Percentiles rank a stretch among this genome's conserved stretches.
These are phyloP conservation scores for Cynanchum wilfordii DNA, from an alignment of 257 asterid genomes.

Conservation along the genomic window DNA sequence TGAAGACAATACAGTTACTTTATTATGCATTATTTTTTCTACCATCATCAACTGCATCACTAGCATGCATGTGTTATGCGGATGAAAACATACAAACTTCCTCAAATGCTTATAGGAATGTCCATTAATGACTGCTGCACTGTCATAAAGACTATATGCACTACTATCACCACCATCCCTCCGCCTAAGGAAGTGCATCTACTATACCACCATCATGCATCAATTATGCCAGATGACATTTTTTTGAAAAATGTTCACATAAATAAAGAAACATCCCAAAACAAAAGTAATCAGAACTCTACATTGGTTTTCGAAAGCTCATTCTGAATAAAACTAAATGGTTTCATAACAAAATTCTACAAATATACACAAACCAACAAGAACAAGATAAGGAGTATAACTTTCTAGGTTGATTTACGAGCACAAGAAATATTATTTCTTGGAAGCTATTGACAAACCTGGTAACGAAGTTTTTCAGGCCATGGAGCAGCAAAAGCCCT, in stretches of 20 bases:
- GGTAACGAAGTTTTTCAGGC: slow-evolving; percentile 90
- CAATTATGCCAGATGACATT: background rate
- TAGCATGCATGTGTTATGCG: background rate
- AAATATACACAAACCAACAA: background rate
- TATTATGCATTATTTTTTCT: background rate
- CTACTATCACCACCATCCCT: background rate
- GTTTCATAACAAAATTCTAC: background rate
- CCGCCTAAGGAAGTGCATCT: background rate
- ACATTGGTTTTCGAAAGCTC: background rate
- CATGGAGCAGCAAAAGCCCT: slow-evolving; percentile 87
- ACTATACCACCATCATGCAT: background rate
- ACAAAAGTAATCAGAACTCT: background rate
- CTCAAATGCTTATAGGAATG: background rate
- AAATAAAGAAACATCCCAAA: background rate
- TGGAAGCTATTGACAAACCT: slow-evolving; percentile 37
- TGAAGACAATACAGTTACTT: background rate
- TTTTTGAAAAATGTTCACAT: background rate
- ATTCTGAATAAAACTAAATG: background rate
- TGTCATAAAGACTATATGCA: background rate
- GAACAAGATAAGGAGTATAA: background rate
- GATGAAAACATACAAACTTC: background rate
- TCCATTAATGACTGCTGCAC: background rate
- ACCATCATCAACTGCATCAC: background rate
- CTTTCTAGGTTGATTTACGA: background rate
- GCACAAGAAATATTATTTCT: background rate